phyloP scores from a whole-genome alignment of 805 yeast genomes.

The Dipodascus albidus region DNA sequence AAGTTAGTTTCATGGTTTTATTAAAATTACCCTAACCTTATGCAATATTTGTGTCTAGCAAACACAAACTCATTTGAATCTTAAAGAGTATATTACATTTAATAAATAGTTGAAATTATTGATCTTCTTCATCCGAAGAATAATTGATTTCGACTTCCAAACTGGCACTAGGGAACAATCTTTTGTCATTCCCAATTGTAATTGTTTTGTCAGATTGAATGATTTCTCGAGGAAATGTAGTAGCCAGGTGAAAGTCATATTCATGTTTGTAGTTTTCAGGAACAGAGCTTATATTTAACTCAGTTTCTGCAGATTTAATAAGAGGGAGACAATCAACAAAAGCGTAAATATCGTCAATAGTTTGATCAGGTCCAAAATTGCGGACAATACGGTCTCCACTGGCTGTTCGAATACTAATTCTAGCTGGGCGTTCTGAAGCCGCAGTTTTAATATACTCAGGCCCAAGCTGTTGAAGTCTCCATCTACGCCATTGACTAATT shows the following conservation, averaged over 20 bases:
- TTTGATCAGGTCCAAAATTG: constrained; percentile 34
- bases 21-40: no score
- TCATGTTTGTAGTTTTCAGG: constrained; percentile 34
- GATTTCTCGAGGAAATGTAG: constrained; percentile 47
- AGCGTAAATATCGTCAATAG: constrained; percentile 58
- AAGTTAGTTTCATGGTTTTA: no score
- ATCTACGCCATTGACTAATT: constrained; percentile 34
- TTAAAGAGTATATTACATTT: no score
- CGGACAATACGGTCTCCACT: constrained; percentile 48
- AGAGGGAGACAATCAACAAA: constrained; percentile 44
- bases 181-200: constrained; percentile 31
- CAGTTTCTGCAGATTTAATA: constrained; percentile 14
- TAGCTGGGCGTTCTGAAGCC: constrained; percentile 28
- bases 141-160: constrained; percentile 34
- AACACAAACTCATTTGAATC: no score
- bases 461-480: constrained; percentile 31
- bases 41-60: no score
- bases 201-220: constrained; percentile 23
- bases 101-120: neutral
- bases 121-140: constrained; percentile 11
- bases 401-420: constrained; percentile 58
- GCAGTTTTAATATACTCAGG: constrained; percentile 1
- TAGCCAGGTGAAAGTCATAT: constrained; percentile 38
- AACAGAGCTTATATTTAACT: constrained; percentile 6
- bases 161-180: constrained; percentile 55